phyloP scores from a whole-genome alignment of 140 eudicot species.

The Cichorium intybus region DNA sequence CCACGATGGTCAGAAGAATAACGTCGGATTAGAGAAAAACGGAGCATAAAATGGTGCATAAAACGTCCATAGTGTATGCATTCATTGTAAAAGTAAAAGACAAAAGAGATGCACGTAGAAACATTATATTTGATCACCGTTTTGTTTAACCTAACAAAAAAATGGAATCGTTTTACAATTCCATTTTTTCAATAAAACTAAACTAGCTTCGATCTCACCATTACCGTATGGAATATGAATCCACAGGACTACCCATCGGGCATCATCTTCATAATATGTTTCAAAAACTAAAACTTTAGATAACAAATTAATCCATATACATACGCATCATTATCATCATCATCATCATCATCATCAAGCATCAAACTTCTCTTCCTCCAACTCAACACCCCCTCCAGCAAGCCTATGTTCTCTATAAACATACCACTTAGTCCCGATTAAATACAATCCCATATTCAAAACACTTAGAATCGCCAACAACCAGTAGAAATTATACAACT shows the following conservation, averaged over 20 bases:
- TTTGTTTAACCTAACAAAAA: conserved; percentile 11
- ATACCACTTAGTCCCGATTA: conserved; percentile 59
- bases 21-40: no score
- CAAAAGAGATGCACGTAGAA: not conserved
- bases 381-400: conserved; percentile 48
- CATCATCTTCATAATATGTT: conserved; percentile 5
- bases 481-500: conserved; percentile 71
- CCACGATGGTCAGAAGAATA: no score
- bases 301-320: not conserved
- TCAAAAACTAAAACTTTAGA: conserved; percentile 6
- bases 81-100: no score
- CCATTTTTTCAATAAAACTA: conserved; percentile 5
- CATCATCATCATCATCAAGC: not conserved
- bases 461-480: conserved; percentile 51
- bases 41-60: no score
- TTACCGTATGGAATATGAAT: not conserved
- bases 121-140: conserved; percentile 5
- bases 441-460: conserved; percentile 43
- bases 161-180: conserved; percentile 13
- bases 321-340: not conserved
- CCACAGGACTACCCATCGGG: not conserved
- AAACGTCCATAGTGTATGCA: no score
- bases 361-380: conserved; percentile 27
- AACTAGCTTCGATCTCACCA: not conserved
- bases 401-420: conserved; percentile 68